phyloP scores from a whole-genome alignment of 2,329 filamentous ascomycete species.

The Penicillium sp. region DNA sequence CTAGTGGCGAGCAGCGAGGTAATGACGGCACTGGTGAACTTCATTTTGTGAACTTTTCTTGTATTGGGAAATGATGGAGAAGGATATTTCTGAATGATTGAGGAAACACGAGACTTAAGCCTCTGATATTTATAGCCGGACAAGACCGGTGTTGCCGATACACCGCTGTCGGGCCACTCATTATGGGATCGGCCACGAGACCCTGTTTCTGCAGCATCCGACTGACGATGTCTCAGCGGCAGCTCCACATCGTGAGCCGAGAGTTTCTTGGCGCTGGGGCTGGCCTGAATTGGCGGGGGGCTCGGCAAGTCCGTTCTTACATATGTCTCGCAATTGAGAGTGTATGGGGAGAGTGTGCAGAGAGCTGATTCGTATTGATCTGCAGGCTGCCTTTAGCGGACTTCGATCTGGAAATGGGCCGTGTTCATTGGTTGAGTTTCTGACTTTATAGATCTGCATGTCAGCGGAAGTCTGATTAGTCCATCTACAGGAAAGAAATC shows the following conservation, averaged over 20 bases:
- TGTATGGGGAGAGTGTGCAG: background rate
- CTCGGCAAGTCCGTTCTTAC: slow-evolving; percentile 5
- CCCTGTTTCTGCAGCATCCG: slow-evolving; percentile 8
- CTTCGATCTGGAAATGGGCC: background rate
- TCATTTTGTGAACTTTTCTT: slow-evolving; percentile 29
- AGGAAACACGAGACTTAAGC: too few relatives aligned
- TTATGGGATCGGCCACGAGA: slow-evolving; percentile 11
- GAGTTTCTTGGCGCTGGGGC: slow-evolving; percentile 22
- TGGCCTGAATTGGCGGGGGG: background rate
- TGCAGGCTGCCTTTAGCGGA: background rate
- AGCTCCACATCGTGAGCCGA: slow-evolving; percentile 21
- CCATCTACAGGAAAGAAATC: background rate
- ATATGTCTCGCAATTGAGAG: background rate
- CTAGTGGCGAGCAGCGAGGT: slow-evolving; percentile 31
- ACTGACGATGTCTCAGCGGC: slow-evolving; percentile 28
- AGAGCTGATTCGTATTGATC: background rate
- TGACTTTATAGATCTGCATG: background rate
- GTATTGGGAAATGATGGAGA: background rate
- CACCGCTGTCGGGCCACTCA: slow-evolving; percentile 8
- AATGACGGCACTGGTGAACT: slow-evolving; percentile 33
- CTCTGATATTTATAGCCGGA: slow-evolving; percentile 8
- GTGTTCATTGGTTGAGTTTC: background rate
- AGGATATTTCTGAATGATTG: background rate
- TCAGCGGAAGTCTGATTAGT: background rate
- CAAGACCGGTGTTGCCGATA: background rate